Evolutionary conservation across 2,329 filamentous ascomycete genomes (phyloP).

Genomic region (Pezicula radicicola): DNA sequence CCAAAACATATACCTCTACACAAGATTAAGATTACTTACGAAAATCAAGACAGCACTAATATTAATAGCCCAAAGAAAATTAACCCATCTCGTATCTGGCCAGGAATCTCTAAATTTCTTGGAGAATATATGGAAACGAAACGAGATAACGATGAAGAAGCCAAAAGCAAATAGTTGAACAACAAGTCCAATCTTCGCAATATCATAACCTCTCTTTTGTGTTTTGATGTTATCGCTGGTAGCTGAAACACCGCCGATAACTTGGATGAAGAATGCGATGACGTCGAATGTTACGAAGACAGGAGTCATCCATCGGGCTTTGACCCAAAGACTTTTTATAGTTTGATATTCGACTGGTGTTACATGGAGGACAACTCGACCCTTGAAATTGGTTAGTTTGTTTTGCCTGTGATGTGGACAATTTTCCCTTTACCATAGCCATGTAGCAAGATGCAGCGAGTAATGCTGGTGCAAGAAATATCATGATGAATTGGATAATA

Average conservation of each 20-base stretch:
- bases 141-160: slow-evolving; percentile 38
- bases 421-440: slow-evolving; percentile 23
- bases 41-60: slow-evolving; percentile 41
- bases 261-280: slow-evolving; percentile 41
- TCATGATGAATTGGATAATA: slow-evolving; percentile 32
- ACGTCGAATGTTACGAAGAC: slow-evolving; percentile 45
- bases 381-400: slow-evolving; percentile 11
- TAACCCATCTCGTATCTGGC: slow-evolving; percentile 34
- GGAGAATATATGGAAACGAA: slow-evolving; percentile 34
- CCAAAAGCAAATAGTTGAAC: slow-evolving; percentile 38
- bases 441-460: slow-evolving; percentile 50
- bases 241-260: slow-evolving; percentile 39
- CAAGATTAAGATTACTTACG: slow-evolving; percentile 28
- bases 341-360: slow-evolving; percentile 30
- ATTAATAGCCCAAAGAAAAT: slow-evolving; percentile 38
- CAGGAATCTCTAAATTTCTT: slow-evolving; percentile 15
- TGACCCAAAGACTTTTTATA: slow-evolving; percentile 33
- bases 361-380: slow-evolving; percentile 38
- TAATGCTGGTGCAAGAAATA: slow-evolving; percentile 45
- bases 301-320: slow-evolving; percentile 37
- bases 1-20: background rate
- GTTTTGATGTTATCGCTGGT: slow-evolving; percentile 38
- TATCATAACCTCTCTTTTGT: slow-evolving; percentile 31
- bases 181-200: slow-evolving; percentile 38
- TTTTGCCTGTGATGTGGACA: slow-evolving; percentile 29